phyloP scores from a whole-genome alignment of 169 alveolate species.

The Plasmodium vivax region DNA sequence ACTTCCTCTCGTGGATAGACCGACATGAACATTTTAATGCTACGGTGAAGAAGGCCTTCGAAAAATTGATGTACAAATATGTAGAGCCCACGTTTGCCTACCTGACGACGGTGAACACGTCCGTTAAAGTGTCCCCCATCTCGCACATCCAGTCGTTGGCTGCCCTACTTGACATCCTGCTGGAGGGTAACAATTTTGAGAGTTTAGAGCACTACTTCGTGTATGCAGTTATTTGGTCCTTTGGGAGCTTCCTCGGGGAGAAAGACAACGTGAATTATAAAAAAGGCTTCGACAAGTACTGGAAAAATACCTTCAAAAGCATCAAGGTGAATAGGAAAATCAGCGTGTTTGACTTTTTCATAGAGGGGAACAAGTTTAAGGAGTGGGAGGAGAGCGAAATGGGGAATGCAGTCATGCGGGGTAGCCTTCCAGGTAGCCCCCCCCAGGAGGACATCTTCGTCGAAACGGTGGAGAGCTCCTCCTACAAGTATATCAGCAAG shows the following conservation, averaged over 20 bases:
- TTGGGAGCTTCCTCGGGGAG: constrained; percentile 95
- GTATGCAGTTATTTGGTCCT: constrained; percentile 94
- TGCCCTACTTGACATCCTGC: constrained; percentile 74
- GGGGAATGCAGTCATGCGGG: background rate
- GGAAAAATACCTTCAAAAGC: constrained; percentile 95
- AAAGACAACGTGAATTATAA: constrained; percentile 94
- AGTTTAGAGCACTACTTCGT: constrained; percentile 93
- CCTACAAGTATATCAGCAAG: constrained; percentile 61
- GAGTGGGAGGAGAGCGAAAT: constrained; percentile 84
- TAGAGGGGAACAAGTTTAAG: constrained; percentile 90
- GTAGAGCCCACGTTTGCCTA: constrained; percentile 90
- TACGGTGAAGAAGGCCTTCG: constrained; percentile 89
- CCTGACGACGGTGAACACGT: constrained; percentile 90
- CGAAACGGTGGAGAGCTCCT: constrained; percentile 57
- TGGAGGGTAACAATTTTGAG: constrained; percentile 90
- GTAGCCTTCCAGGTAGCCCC: background rate
- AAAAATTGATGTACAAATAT: constrained; percentile 91
- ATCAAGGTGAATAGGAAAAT: constrained; percentile 96
- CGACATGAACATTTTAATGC: constrained; percentile 85
- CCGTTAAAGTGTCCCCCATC: constrained; percentile 68
- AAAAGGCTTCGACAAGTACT: constrained; percentile 94
- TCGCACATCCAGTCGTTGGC: constrained; percentile 73
- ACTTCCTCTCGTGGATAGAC: constrained; percentile 94
- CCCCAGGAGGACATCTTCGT: constrained; percentile 42
- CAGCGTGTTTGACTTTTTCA: constrained; percentile 95